Conservation (phyloP, 164 flowering plant species). For the Saururus chinensis region DNA sequence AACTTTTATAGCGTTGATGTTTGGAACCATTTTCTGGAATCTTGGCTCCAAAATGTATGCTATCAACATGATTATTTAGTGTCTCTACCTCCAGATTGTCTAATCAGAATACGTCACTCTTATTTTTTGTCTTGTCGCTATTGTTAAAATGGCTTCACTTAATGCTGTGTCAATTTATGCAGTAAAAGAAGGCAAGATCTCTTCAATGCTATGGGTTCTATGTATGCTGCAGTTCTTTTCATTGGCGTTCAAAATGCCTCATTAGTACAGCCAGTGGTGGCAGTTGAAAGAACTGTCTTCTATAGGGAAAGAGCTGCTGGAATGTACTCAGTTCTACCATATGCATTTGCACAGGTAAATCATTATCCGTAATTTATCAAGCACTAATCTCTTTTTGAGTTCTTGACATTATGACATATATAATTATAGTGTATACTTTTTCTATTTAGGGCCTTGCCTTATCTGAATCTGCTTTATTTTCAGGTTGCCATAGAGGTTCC, state of each 20-base stretch:
- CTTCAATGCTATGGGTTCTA: conserved; percentile 54
- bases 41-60: conserved; percentile 27
- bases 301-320: conserved; percentile 57
- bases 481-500: conserved; percentile 47
- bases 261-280: conserved; percentile 51
- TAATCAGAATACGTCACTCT: neutral
- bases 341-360: conserved; percentile 47
- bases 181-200: conserved; percentile 28
- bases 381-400: neutral
- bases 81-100: neutral
- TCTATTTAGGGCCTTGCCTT: neutral
- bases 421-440: too few relatives aligned
- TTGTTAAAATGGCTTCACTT: neutral
- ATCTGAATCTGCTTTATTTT: neutral
- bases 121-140: neutral
- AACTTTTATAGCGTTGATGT: conserved; percentile 31
- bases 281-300: conserved; percentile 44
- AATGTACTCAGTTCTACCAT: conserved; percentile 53
- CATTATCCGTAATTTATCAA: neutral
- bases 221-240: conserved; percentile 48
- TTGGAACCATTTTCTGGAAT: conserved; percentile 43
- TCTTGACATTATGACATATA: neutral
- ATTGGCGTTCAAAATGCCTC: conserved; percentile 41
- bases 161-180: neutral
- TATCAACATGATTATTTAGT: neutral